Conservation (phyloP, 331 rosid species). For the Pyracantha coccinea region DNA sequence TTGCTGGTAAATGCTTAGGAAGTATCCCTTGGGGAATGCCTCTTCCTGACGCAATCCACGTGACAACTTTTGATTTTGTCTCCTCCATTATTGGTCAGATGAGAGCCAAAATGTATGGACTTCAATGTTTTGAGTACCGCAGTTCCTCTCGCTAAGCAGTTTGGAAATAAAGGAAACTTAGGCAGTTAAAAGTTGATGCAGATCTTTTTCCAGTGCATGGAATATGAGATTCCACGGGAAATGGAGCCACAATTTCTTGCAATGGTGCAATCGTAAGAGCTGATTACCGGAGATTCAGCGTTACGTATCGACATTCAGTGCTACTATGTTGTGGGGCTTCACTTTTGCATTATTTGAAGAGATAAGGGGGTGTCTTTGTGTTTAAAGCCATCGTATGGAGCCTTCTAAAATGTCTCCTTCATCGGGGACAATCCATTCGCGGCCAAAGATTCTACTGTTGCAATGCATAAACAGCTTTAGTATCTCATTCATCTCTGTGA, state of each 20-base stretch:
- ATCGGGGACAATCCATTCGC: background rate
- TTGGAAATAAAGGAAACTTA: no score
- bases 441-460: background rate
- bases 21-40: background rate
- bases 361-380: background rate
- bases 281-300: no score
- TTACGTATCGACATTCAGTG: background rate
- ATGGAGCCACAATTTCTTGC: no score
- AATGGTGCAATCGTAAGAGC: no score
- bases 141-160: no score
- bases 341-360: background rate
- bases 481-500: background rate
- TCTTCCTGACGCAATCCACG: background rate
- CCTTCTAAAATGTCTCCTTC: conserved; percentile 1
- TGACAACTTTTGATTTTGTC: conserved; percentile 2
- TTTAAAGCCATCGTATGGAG: background rate
- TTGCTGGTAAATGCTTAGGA: background rate
- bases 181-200: no score
- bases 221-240: no score
- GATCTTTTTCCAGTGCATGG: no score
- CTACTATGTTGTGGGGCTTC: background rate
- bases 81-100: conserved; percentile 1
- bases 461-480: background rate
- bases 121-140: background rate
- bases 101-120: background rate